These are phyloP conservation scores for Daldinia grandis DNA, from an alignment of 495 filamentous ascomycete species.

Conservation along the genomic window DNA sequence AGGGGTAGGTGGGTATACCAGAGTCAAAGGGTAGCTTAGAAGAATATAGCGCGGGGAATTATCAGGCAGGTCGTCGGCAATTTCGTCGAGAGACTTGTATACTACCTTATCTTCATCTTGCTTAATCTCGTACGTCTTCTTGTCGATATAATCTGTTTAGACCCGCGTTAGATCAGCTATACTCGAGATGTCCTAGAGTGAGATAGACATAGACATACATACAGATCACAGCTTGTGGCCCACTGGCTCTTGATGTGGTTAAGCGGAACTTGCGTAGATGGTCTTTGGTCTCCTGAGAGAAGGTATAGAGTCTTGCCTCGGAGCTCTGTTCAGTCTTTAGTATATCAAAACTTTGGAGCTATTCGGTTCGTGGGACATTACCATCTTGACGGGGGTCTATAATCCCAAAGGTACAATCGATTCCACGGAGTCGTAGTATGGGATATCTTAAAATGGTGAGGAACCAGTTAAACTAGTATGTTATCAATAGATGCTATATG, in stretches of 20 bases:
- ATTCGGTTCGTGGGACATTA: conserved; percentile 1
- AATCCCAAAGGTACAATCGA: not conserved
- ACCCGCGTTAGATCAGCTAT: conserved; percentile 24
- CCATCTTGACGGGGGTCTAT: conserved; percentile 9
- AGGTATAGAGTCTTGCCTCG: conserved; percentile 90
- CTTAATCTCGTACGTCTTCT: conserved; percentile 84
- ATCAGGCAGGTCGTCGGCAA: conserved; percentile 92
- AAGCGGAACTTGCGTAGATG: conserved; percentile 92
- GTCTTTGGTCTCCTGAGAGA: conserved; percentile 86
- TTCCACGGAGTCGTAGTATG: not conserved
- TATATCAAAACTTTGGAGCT: not conserved
- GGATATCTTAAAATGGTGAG: not conserved
- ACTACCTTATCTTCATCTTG: conserved; percentile 74
- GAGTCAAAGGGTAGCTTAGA: conserved; percentile 85
- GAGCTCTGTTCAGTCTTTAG: conserved; percentile 62
- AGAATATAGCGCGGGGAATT: conserved; percentile 88
- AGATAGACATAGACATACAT: conserved; percentile 52
- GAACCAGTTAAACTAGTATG: not conserved
- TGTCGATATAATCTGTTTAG: conserved; percentile 79
- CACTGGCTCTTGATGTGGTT: conserved; percentile 84
- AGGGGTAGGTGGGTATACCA: conserved; percentile 60
- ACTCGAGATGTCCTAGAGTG: not conserved
- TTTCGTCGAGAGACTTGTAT: conserved; percentile 78
- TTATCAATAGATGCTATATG: not conserved
- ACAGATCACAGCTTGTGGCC: conserved; percentile 94